Evolutionary conservation across 768 basidiomycete species (phyloP).

Genomic region (Russula virescens): DNA sequence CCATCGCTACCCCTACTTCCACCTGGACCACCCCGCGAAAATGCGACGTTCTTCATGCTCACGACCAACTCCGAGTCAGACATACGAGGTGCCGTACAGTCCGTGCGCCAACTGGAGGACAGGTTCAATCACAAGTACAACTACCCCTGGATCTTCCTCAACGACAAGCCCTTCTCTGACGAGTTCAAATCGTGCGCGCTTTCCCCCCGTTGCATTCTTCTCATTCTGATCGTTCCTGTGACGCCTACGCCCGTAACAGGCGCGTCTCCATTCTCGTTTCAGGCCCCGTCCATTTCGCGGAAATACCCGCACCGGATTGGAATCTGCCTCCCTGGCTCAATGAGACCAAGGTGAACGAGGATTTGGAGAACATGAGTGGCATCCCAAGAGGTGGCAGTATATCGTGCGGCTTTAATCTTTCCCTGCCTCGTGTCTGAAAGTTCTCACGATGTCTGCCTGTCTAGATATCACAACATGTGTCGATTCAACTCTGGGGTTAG

Average conservation of each 20-base stretch:
- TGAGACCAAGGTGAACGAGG: constrained; percentile 39
- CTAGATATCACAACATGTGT: constrained; percentile 47
- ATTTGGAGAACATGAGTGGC: constrained; percentile 36
- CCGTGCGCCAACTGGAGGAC: constrained; percentile 76
- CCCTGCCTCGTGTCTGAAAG: not conserved
- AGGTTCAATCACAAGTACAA: constrained; percentile 74
- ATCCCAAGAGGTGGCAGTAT: constrained; percentile 14
- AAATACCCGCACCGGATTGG: constrained; percentile 44
- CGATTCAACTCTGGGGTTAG: constrained; percentile 46
- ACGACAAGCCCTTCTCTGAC: constrained; percentile 74
- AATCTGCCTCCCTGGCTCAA: constrained; percentile 47
- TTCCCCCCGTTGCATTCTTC: not conserved
- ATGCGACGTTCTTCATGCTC: constrained; percentile 42
- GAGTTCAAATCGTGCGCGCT: constrained; percentile 65
- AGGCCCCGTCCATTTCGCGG: constrained; percentile 35
- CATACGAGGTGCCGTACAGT: constrained; percentile 48
- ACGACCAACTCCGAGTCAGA: constrained; percentile 53
- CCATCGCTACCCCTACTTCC: no score
- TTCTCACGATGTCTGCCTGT: not conserved
- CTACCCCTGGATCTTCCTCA: constrained; percentile 88
- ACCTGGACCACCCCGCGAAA: constrained; percentile 20
- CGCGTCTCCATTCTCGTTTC: constrained; percentile 31
- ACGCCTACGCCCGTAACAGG: constrained; percentile 18
- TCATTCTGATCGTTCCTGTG: not conserved
- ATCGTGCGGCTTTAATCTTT: not conserved